Percentiles rank a stretch among this genome's conserved stretches.
These are phyloP conservation scores for Orobanche coerulescens DNA, from an alignment of 257 asterid genomes.

Conservation along the genomic window DNA sequence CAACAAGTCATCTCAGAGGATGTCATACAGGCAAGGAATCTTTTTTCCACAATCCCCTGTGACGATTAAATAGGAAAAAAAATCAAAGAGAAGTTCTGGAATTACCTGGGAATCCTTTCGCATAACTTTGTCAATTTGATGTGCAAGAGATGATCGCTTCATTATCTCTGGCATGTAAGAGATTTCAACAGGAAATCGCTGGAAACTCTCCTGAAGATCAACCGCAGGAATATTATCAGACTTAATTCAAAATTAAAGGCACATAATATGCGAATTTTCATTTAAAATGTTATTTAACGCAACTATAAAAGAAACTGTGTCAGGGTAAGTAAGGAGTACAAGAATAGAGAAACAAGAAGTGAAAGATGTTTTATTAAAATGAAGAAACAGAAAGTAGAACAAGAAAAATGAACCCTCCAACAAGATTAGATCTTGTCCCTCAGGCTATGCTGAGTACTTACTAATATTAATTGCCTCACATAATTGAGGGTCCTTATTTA, in stretches of 20 bases:
- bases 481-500: no score
- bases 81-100: slow-evolving; percentile 1
- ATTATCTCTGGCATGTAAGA: slow-evolving; percentile 79
- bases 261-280: not conserved
- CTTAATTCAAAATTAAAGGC: not conserved
- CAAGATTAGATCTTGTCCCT: no score
- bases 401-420: no score
- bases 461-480: no score
- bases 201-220: slow-evolving; percentile 69
- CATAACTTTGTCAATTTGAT: slow-evolving; percentile 72
- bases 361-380: no score
- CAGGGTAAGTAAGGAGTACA: no score
- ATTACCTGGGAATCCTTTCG: slow-evolving; percentile 82
- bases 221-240: slow-evolving; percentile 8
- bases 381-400: no score
- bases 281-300: not conserved
- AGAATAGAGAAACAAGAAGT: no score
- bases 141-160: slow-evolving; percentile 88
- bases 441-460: no score
- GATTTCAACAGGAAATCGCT: slow-evolving; percentile 68
- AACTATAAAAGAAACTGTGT: not conserved
- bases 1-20: slow-evolving; percentile 13
- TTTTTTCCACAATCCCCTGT: not conserved
- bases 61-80: not conserved
- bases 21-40: no score